phyloP scores from a whole-genome alignment of 805 yeast genomes.

The Nematodospora valgi region DNA sequence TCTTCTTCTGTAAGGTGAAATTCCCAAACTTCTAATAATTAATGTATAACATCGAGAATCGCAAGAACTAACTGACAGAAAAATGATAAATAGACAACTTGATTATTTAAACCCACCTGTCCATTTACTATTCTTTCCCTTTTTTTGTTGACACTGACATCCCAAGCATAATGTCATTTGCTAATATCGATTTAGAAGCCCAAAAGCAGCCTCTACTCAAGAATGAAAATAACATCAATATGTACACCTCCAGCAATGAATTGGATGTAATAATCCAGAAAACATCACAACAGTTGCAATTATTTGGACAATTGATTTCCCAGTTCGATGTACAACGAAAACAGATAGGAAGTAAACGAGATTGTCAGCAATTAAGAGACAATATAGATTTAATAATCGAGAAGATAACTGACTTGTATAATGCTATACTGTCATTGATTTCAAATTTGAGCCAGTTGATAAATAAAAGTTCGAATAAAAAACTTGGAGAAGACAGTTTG shows the following conservation, averaged over 20 bases:
- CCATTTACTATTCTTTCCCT: too few species aligned
- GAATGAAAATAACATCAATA: constrained; percentile 3
- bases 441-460: constrained; percentile 24
- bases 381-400: constrained; percentile 30
- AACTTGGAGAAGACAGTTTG: constrained; percentile 7
- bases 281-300: constrained; percentile 40
- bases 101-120: not conserved
- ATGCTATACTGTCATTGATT: constrained; percentile 30
- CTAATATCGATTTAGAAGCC: constrained; percentile 50
- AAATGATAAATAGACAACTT: not conserved
- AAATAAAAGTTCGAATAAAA: constrained; percentile 24
- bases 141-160: too few species aligned
- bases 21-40: too few species aligned
- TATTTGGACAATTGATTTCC: constrained; percentile 48
- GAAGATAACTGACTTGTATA: constrained; percentile 28
- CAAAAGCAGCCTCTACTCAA: constrained; percentile 25
- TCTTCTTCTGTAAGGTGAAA: too few species aligned
- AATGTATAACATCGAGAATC: too few species aligned
- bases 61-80: not conserved
- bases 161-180: constrained; percentile 45
- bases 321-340: constrained; percentile 47
- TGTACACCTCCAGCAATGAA: constrained; percentile 17
- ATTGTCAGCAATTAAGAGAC: constrained; percentile 33
- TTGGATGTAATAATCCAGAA: constrained; percentile 30
- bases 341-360: constrained; percentile 53